Evolutionary conservation across 2,329 filamentous ascomycete genomes (phyloP), one percentile per base, ranked within the genome.

Genomic region (Sordariomycetes sp.): DNA sequence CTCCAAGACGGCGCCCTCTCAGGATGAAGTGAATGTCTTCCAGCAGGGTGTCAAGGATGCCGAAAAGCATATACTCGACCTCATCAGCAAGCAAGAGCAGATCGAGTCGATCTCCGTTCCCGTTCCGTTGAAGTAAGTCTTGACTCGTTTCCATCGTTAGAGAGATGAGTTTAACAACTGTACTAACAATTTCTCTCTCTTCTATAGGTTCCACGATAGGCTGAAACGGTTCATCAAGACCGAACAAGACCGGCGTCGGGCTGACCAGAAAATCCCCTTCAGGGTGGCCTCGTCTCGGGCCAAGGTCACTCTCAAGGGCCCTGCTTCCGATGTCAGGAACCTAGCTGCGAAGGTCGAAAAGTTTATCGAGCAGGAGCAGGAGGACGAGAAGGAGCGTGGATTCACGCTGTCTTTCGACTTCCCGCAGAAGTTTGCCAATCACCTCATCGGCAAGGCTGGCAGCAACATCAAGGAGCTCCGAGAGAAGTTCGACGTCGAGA

Each of bases 351-450:
- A 92, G 76, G 83, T 96, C 58, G 73, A 82, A 60, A 82, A 82
- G 7, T 97, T 96, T 67, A 78, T 97, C 24, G 86, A 88, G 68
- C 88, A 95, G 69, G 91, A 96, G 72, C 89, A 92, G 75, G 82
- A 90, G 70, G 92, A 97, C 61, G 93, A 97, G 72, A 89, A 94
- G 69, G 93, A 97, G 74, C 89, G 93, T 60, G 91, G 90, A 52
- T 95, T 92, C 73, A 91, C 85, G 2, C 76, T 89, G 60, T 84
- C 82, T 28, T 97, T 97, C 64, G 90, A 96, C 62, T 99, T 96
- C 76, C 93, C 93, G 8, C 89, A 96, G 69, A 95, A 96, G 73
- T 95, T 85, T 68, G 91, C 92, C 62, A 96, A 96, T 71, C 88
- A 96, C 69, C 81, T 88, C 2, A 86, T 87, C 65, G 85, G 85